Evolutionary conservation across 208 protist genomes (phyloP).

Genomic region (Acanthamoeba lenticulata): DNA sequence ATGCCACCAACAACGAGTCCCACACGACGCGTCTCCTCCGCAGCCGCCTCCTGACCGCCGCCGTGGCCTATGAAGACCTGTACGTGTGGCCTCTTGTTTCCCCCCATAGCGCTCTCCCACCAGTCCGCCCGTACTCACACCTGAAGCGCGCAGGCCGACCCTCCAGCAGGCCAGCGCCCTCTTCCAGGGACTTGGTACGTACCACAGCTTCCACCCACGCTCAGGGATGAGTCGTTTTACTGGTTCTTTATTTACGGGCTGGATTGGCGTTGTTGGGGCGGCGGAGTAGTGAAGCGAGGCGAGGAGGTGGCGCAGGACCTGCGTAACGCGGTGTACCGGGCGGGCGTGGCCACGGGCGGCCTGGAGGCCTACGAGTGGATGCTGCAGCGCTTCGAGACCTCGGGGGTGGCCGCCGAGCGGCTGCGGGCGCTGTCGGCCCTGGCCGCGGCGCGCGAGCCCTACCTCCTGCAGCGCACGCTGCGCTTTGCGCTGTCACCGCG

Average conservation of each 20-base stretch:
- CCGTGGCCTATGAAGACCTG: background rate
- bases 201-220: background rate
- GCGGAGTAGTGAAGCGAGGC: background rate
- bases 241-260: background rate
- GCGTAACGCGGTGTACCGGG: slow-evolving; percentile 15
- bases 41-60: background rate
- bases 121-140: background rate
- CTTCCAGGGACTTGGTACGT: background rate
- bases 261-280: too few species aligned
- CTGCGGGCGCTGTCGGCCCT: background rate
- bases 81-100: background rate
- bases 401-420: slow-evolving; percentile 17
- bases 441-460: slow-evolving; percentile 18
- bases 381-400: background rate
- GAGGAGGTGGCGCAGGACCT: background rate
- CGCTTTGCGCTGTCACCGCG: slow-evolving; percentile 10
- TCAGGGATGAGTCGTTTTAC: background rate
- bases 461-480: slow-evolving; percentile 54
- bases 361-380: slow-evolving; percentile 48
- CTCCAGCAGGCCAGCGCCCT: background rate
- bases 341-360: background rate
- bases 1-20: background rate
- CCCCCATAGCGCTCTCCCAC: background rate
- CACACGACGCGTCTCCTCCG: slow-evolving; percentile 20
- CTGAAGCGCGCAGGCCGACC: background rate